These are phyloP conservation scores for Parasarocladium wereldwijsianum DNA, from an alignment of 2,329 filamentous ascomycete genomes.

Conservation along the genomic window DNA sequence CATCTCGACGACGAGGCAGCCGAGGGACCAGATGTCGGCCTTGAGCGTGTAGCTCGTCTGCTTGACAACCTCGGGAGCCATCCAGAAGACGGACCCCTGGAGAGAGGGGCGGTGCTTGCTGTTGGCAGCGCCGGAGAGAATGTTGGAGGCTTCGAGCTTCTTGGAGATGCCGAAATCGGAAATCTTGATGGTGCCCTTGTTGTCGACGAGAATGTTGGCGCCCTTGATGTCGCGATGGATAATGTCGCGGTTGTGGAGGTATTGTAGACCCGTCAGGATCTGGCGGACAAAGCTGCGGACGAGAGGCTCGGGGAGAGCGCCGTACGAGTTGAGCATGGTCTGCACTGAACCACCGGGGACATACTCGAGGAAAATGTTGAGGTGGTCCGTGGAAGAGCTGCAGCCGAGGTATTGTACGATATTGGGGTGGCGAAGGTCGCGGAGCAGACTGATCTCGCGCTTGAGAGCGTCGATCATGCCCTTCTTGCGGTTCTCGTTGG, in stretches of 20 bases:
- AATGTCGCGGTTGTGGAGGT: constrained; percentile 87
- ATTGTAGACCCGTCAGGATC: constrained; percentile 82
- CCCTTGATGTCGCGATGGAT: constrained; percentile 99
- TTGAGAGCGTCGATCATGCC: constrained; percentile 97
- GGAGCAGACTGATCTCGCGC: constrained; percentile 85
- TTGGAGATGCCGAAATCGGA: constrained; percentile 98
- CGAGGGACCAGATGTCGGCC: constrained; percentile 96
- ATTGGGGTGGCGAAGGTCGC: constrained; percentile 88
- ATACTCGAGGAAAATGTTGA: constrained; percentile 99
- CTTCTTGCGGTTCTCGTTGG: constrained; percentile 83
- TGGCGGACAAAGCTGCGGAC: constrained; percentile 95
- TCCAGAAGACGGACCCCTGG: constrained; percentile 98
- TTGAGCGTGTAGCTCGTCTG: constrained; percentile 97
- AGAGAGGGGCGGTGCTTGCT: constrained; percentile 63
- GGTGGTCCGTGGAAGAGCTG: constrained; percentile 74
- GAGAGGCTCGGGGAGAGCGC: constrained; percentile 80
- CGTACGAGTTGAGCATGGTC: constrained; percentile 97
- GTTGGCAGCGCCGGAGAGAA: constrained; percentile 55
- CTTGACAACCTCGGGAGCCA: constrained; percentile 96
- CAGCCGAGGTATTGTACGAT: constrained; percentile 98
- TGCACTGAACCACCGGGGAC: constrained; percentile 95
- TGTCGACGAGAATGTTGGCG: constrained; percentile 96
- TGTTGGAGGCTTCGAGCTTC: constrained; percentile 83
- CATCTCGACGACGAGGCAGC: constrained; percentile 97
- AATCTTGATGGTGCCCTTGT: constrained; percentile 98